Conservation (phyloP, 345 rosid genomes). For the Raphanus sativus region DNA sequence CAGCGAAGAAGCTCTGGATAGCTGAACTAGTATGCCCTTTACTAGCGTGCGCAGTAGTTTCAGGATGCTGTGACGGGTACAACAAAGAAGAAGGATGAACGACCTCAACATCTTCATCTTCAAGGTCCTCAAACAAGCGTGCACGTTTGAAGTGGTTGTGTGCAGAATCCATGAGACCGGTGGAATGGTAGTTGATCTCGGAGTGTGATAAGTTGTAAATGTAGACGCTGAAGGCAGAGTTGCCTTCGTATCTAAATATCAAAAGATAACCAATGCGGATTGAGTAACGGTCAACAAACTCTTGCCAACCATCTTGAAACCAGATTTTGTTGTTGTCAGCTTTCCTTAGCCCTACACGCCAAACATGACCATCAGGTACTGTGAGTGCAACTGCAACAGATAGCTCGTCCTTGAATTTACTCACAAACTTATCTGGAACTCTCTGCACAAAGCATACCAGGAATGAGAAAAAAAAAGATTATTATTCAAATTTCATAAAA, state of each 20-base stretch:
- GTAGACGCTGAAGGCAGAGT: constrained; percentile 68
- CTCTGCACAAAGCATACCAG: constrained; percentile 57
- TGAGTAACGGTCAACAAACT: constrained; percentile 70
- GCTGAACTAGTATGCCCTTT: constrained; percentile 52
- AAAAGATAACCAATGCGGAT: constrained; percentile 76
- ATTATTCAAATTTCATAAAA: not conserved
- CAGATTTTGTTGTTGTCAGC: constrained; percentile 66
- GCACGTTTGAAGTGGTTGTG: constrained; percentile 56
- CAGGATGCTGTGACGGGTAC: constrained; percentile 29
- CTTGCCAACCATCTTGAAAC: constrained; percentile 87
- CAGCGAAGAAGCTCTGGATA: constrained; percentile 55
- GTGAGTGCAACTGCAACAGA: constrained; percentile 63
- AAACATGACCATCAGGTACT: constrained; percentile 76
- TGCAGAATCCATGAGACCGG: constrained; percentile 40
- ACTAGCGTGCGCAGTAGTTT: constrained; percentile 30
- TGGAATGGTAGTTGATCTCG: constrained; percentile 66
- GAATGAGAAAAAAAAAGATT: constrained; percentile 20
- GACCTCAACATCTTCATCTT: constrained; percentile 60
- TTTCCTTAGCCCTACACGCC: constrained; percentile 75
- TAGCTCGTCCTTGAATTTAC: constrained; percentile 73
- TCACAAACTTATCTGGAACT: constrained; percentile 76
- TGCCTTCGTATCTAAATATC: constrained; percentile 85
- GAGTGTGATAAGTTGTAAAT: constrained; percentile 69
- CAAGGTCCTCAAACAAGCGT: constrained; percentile 68
- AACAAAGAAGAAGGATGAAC: constrained; percentile 37